These are phyloP conservation scores for Strobilomyces confusus DNA, from an alignment of 768 basidiomycete genomes.

Conservation along the genomic window DNA sequence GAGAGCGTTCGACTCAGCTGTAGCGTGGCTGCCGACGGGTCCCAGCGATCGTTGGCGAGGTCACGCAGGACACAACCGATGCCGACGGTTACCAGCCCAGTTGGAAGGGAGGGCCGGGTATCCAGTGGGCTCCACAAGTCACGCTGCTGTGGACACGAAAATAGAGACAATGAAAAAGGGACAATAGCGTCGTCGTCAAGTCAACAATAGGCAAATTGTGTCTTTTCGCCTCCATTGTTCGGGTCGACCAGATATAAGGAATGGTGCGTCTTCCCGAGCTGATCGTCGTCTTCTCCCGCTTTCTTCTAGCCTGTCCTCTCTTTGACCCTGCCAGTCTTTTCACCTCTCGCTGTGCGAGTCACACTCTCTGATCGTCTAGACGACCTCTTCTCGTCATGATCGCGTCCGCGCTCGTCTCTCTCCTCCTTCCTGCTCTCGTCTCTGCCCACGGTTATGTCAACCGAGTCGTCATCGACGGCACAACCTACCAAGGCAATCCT, in stretches of 20 bases:
- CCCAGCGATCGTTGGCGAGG: no score
- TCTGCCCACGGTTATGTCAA: slow-evolving; percentile 28
- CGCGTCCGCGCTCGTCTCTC: slow-evolving; percentile 7
- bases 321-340: not conserved
- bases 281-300: not conserved
- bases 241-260: not conserved
- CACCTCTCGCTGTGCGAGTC: slow-evolving; percentile 23
- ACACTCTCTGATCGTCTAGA: not conserved
- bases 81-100: no score
- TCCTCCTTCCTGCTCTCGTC: slow-evolving; percentile 24
- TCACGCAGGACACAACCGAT: no score
- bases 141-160: not conserved
- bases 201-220: not conserved
- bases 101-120: no score
- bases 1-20: no score
- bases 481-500: slow-evolving; percentile 26
- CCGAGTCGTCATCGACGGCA: slow-evolving; percentile 28
- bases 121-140: not conserved
- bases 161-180: not conserved
- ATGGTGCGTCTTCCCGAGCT: not conserved
- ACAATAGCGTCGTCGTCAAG: not conserved
- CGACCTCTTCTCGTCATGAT: slow-evolving; percentile 12
- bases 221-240: not conserved
- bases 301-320: not conserved
- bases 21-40: no score